Base-by-base conservation (phyloP, 2,329 filamentous ascomycete genomes). In the Pyricularia sp. region DNA sequence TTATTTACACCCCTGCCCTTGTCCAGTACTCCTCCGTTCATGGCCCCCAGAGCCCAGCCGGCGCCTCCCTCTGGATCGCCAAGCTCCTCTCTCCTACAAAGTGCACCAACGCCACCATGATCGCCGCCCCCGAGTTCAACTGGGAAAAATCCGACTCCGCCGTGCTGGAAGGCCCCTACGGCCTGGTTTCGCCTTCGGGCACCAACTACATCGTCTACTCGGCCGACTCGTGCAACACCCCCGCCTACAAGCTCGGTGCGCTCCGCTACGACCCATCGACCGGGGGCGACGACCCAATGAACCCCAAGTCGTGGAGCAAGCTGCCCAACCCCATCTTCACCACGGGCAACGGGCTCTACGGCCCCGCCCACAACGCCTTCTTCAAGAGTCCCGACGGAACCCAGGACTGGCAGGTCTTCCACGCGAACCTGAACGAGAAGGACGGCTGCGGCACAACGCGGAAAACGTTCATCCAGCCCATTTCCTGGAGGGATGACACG, bases 361-460 rank as follows among this genome's bases (percentile, higher is more conserved):
- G 71, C 11, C 69, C 72, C 7, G 72, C 64, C 20, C 72, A 73
- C 68, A 72, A 73, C 66, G 70, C 66, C 42, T 73, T 73, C 69
- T 73, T 73, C 70, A 71, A 73, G 68, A 72, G 70, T 63, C 72
- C 72, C 11, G 72, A 73, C 30, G 72, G 70, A n/a, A 71, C 55
- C 7, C 26, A 73, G 69, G 70, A 71, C 63, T 73, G 72, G 72
- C 68, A 69, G 61, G 70, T 71, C n/a, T 73, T 70, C 66, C 72
- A 73, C 55, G 61, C 25, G 2, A 28, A 64, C 61, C 61, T 64
- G 61, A 64, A 64, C 61, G 61, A 28, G 23, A 17, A 10, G 61
- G 61, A 64, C 9, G 61, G 61, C 4, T 63, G 59, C 23, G 59
- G 59, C 59, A 63, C 59, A 23, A 63, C 59, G 59, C 59, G 59